Evolutionary conservation across 2,329 filamentous ascomycete genomes (phyloP).

Genomic region (Penicillium thymicola): DNA sequence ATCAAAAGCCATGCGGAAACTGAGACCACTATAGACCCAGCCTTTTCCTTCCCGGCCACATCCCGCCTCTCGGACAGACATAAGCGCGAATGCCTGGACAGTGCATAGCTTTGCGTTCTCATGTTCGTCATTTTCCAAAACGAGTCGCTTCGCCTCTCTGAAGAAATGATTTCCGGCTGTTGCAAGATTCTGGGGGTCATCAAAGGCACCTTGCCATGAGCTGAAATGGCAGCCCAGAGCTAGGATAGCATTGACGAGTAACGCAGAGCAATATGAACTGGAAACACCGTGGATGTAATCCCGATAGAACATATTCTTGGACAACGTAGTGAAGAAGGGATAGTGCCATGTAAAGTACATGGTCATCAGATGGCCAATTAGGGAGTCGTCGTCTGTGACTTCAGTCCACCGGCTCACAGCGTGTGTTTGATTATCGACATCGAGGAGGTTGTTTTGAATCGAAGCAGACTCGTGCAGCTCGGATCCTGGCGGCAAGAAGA

Average conservation of each 20-base stretch:
- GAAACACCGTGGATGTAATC: conserved; percentile 72
- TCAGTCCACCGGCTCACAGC: conserved; percentile 82
- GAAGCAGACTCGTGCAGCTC: conserved; percentile 39
- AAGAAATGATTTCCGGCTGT: conserved; percentile 97
- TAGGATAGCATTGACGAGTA: conserved; percentile 91
- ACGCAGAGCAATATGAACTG: conserved; percentile 77
- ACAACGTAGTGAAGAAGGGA: conserved; percentile 88
- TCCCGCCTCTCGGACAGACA: conserved; percentile 94
- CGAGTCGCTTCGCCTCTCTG: conserved; percentile 82
- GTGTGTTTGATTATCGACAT: conserved; percentile 56
- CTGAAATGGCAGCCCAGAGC: conserved; percentile 94
- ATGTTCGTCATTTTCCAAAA: conserved; percentile 89
- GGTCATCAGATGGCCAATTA: conserved; percentile 83
- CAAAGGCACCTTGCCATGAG: conserved; percentile 67
- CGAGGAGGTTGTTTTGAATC: conserved; percentile 45
- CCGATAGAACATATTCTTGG: conserved; percentile 78
- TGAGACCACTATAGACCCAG: conserved; percentile 98
- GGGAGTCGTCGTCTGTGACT: conserved; percentile 73
- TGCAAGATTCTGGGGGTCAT: conserved; percentile 67
- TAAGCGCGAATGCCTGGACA: conserved; percentile 87
- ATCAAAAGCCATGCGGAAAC: conserved; percentile 94
- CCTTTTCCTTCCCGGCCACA: conserved; percentile 92
- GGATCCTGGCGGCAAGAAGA: conserved; percentile 65
- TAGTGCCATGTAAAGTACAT: conserved; percentile 99
- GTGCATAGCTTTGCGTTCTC: conserved; percentile 84